These are phyloP conservation scores for Salicornia ramosissima DNA, from an alignment of 148 eudicot genomes.

Conservation along the genomic window DNA sequence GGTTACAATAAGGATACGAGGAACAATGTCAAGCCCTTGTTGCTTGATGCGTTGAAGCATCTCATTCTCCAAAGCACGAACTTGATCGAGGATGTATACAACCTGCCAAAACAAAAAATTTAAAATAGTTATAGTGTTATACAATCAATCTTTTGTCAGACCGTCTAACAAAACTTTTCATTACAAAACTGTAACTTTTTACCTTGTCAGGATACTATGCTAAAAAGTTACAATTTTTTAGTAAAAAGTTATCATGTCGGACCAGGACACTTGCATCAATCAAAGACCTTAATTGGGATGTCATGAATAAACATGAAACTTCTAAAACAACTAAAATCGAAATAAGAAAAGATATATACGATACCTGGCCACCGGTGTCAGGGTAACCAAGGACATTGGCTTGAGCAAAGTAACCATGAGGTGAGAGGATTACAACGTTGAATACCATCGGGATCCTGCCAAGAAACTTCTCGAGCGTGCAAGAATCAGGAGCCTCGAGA, in stretches of 20 bases:
- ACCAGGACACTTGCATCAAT: no score
- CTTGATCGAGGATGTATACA: slow-evolving; percentile 98
- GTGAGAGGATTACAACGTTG: slow-evolving; percentile 95
- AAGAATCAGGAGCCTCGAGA: slow-evolving; percentile 94
- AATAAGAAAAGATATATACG: not conserved
- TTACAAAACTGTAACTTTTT: no score
- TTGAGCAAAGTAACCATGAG: slow-evolving; percentile 98
- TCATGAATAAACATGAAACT: not conserved
- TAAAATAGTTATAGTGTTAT: no score
- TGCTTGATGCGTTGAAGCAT: slow-evolving; percentile 89
- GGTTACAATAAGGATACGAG: slow-evolving; percentile 90
- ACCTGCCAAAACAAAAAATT: slow-evolving; percentile 35
- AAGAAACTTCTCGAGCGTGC: slow-evolving; percentile 88
- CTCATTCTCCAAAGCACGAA: slow-evolving; percentile 95
- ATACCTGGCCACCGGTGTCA: slow-evolving; percentile 99
- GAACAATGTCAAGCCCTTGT: slow-evolving; percentile 87
- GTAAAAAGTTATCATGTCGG: no score
- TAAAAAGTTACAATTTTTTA: no score
- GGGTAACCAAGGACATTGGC: slow-evolving; percentile 94
- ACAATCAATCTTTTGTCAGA: no score
- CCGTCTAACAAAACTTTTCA: no score
- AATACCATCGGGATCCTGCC: slow-evolving; percentile 93
- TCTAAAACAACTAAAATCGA: not conserved
- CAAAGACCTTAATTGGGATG: not conserved
- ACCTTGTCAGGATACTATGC: no score